Conservation (phyloP, 202 grass and related monocot species). For the Setaria viridis region DNA sequence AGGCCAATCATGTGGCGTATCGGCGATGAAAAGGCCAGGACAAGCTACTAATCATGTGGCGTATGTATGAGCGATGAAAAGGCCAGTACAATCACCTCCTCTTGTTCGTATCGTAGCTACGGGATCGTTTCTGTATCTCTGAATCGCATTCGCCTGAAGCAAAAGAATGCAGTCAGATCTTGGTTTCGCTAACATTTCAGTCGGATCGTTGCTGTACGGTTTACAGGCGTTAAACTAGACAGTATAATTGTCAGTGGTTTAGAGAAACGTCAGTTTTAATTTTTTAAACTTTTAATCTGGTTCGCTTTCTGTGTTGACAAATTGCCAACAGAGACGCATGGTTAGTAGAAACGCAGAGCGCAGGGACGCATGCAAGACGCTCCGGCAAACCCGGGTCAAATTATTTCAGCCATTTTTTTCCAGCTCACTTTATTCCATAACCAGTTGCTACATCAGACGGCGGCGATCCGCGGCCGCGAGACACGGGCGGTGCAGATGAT, state of each 20-base stretch:
- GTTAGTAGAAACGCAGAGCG: constrained; percentile 45
- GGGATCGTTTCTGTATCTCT: neutral
- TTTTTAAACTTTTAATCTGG: neutral
- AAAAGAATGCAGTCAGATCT: constrained; percentile 33
- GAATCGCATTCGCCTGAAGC: constrained; percentile 5
- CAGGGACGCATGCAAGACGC: constrained; percentile 28
- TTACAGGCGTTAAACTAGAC: neutral
- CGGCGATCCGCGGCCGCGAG: constrained; percentile 49
- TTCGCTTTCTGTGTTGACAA: constrained; percentile 2
- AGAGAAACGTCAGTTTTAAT: neutral
- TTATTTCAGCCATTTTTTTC: constrained; percentile 44
- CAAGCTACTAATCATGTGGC: constrained; percentile 9
- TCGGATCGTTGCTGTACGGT: neutral
- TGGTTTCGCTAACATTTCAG: neutral
- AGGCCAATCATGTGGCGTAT: constrained; percentile 10
- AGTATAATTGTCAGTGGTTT: neutral
- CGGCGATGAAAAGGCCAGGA: neutral
- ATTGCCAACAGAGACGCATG: neutral
- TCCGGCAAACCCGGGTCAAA: constrained; percentile 39
- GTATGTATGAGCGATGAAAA: neutral
- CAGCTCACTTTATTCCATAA: constrained; percentile 82
- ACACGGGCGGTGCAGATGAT: constrained; percentile 48
- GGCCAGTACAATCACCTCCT: neutral
- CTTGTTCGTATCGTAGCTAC: neutral
- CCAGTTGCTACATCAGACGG: constrained; percentile 71